Evolutionary conservation across 306 rosid species (phyloP).

Genomic region (Pyrus communis): DNA sequence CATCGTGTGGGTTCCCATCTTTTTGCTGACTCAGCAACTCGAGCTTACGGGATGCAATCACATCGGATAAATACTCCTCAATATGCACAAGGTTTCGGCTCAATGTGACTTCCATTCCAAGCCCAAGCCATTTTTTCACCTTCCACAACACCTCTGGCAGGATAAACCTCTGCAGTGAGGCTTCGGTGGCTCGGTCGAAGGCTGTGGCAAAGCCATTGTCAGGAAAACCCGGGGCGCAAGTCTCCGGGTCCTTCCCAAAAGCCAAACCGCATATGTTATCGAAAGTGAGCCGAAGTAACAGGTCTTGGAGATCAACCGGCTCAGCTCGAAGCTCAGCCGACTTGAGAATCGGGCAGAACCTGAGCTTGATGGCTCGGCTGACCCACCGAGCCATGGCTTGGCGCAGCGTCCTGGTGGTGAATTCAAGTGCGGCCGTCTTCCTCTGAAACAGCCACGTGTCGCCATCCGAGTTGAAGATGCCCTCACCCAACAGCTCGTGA

Average conservation of each 20-base stretch:
- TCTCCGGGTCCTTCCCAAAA: slow-evolving; percentile 69
- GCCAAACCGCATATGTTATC: slow-evolving; percentile 92
- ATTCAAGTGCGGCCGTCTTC: slow-evolving; percentile 85
- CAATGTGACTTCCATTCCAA: slow-evolving; percentile 80
- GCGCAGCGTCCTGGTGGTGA: slow-evolving; percentile 77
- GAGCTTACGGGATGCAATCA: slow-evolving; percentile 71
- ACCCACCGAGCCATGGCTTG: slow-evolving; percentile 99
- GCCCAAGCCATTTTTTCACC: slow-evolving; percentile 74
- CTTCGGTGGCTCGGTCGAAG: slow-evolving; percentile 82
- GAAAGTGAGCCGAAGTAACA: slow-evolving; percentile 75
- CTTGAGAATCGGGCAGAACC: slow-evolving; percentile 53
- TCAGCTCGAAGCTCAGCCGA: slow-evolving; percentile 36
- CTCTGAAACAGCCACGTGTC: slow-evolving; percentile 94
- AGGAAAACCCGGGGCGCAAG: slow-evolving; percentile 50
- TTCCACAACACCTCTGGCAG: slow-evolving; percentile 73
- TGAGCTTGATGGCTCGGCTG: slow-evolving; percentile 68
- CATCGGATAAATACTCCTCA: slow-evolving; percentile 61
- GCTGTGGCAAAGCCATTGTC: slow-evolving; percentile 62
- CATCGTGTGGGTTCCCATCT: slow-evolving; percentile 65
- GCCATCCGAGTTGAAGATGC: slow-evolving; percentile 87
- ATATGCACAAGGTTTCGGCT: slow-evolving; percentile 68
- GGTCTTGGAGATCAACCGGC: slow-evolving; percentile 64
- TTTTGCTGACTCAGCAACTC: slow-evolving; percentile 57
- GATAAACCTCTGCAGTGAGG: slow-evolving; percentile 74
- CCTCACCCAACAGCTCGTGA: slow-evolving; percentile 79